Base-by-base conservation (phyloP, 371 early-diverging fungal genomes). In the Funneliformis caledonium region DNA sequence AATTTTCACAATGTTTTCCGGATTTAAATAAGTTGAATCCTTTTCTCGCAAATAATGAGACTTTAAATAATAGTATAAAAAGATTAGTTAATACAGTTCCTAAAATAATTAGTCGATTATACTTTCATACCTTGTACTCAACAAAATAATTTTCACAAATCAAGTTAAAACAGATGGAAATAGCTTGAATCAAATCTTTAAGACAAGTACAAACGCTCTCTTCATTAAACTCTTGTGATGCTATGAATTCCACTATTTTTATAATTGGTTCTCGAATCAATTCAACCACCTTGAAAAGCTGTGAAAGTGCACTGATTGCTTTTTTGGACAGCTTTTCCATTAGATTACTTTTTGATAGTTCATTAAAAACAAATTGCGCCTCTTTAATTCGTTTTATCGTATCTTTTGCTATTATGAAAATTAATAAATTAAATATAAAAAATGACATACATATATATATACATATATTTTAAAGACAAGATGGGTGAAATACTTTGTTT, bases 61-160 rank as follows among this genome's bases (percentile, higher is more conserved):
- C 45, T n/a, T 56, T 70, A 76, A 61, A 61, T 10, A 37, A 10
- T 14, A 12, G 6, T 2, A 45, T 26, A 12, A 8, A 19, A 19
- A 31, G 26, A 60, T n/a, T 60, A 31, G 42, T 43, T 12, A 52
- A 4, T 5, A 56, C 16, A 10, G 37, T 37, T 26, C 0, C 19
- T 11, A 31, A 4, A 19, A 33, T 22, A 60, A 43, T 10, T 45
- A 19, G 16, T 33, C 22, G 10, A 6, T 70, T 70, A 19, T n/a
- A 43, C 9, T 43, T 22, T 6, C 43, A 9, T 76, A 76, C 76
- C 76, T 76, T 76, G 62, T 76, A 76, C 62, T 76, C 19, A 19
- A 10, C 16, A 61, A 76, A 62, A 45, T 37, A 42, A 26, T 47
- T 26, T 42, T 61, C n/a, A n/a, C 76, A 76, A 19, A 76, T n/a